phyloP scores from a whole-genome alignment of 2,329 filamentous ascomycete species.

The Aureobasidium vineae region DNA sequence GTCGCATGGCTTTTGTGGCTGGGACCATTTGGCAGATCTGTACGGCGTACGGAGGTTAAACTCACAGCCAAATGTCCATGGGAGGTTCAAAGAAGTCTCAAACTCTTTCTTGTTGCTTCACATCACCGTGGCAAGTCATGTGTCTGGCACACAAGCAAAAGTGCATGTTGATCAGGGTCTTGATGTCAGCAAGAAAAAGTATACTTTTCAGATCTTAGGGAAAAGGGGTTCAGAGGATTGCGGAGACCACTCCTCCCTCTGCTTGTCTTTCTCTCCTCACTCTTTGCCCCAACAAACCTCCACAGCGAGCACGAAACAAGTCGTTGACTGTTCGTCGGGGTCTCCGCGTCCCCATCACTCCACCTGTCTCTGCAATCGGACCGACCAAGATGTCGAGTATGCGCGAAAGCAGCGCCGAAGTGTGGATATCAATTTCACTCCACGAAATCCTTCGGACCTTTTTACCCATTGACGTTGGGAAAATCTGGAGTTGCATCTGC shows the following conservation, averaged over 20 bases:
- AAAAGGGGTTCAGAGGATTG: neutral
- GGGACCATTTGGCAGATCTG: neutral
- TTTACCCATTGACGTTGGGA: conserved; percentile 9
- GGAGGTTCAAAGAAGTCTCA: neutral
- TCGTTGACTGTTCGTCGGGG: neutral
- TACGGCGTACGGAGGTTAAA: conserved; percentile 8
- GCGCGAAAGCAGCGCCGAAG: conserved; percentile 16
- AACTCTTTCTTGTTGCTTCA: neutral
- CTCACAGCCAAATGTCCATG: neutral
- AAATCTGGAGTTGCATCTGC: neutral
- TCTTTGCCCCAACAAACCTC: conserved; percentile 8
- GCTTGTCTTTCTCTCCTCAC: neutral
- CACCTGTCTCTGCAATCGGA: conserved; percentile 13
- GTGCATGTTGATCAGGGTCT: conserved; percentile 10
- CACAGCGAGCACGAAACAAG: conserved; percentile 8
- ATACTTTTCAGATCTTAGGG: neutral
- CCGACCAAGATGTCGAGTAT: neutral
- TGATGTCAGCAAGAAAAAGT: neutral
- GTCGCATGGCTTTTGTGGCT: neutral
- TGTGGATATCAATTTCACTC: conserved; percentile 7
- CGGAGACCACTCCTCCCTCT: neutral
- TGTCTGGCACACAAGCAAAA: neutral
- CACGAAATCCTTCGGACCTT: neutral
- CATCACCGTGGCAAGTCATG: neutral
- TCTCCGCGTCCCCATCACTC: conserved; percentile 18